Evolutionary conservation across 352 stramenopile species (phyloP).

Genomic region (Pythium oligandrum): DNA sequence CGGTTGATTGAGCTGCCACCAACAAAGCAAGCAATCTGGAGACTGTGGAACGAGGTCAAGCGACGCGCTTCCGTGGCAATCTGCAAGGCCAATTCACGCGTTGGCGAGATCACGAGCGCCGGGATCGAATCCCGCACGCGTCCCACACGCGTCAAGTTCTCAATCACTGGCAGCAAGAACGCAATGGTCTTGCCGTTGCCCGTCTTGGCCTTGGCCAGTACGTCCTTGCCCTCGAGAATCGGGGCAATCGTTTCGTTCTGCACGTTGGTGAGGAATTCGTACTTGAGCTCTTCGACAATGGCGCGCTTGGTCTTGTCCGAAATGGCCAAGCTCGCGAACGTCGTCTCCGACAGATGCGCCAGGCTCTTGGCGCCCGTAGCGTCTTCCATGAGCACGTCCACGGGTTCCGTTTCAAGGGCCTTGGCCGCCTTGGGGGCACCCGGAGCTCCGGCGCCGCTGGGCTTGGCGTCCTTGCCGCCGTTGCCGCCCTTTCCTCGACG

Average conservation of each 20-base stretch:
- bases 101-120: constrained; percentile 87
- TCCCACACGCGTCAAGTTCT: constrained; percentile 72
- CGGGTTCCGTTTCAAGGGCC: background rate
- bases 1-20: constrained; percentile 90
- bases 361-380: constrained; percentile 15
- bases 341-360: constrained; percentile 20
- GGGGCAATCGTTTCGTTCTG: constrained; percentile 68
- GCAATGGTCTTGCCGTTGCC: constrained; percentile 84
- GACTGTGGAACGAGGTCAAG: constrained; percentile 81
- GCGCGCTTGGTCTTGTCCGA: constrained; percentile 33
- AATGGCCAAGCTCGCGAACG: constrained; percentile 22
- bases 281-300: constrained; percentile 58
- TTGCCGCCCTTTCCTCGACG: constrained; percentile 24
- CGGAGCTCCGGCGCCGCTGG: constrained; percentile 1
- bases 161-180: constrained; percentile 50
- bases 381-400: constrained; percentile 7
- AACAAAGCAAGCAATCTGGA: constrained; percentile 63
- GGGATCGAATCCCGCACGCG: constrained; percentile 35
- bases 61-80: constrained; percentile 88
- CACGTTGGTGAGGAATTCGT: constrained; percentile 78
- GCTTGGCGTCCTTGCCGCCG: background rate
- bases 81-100: constrained; percentile 87
- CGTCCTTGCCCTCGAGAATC: constrained; percentile 61
- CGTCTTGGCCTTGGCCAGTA: constrained; percentile 82
- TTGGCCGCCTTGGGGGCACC: constrained; percentile 5